A percentile compares a stretch with the other conserved stretches of the same genome.
Evolutionary conservation across 23 red algal genomes (phyloP).

Genomic region (Gracilaria caudata): DNA sequence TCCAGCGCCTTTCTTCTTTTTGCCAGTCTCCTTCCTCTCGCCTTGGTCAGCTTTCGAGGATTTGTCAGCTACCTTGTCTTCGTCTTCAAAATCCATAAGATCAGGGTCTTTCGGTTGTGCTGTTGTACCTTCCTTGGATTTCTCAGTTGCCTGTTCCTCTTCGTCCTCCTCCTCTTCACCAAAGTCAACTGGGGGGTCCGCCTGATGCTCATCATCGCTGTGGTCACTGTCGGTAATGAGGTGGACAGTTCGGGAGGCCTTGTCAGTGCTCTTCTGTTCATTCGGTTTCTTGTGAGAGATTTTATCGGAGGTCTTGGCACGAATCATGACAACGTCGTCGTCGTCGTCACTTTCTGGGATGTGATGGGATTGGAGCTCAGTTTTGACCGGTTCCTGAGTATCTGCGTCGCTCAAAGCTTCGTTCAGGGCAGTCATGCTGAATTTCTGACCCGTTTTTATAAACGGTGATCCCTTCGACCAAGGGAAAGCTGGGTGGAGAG

Average conservation of each 20-base stretch:
- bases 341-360: constrained; percentile 39
- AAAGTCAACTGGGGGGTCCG: constrained; percentile 44
- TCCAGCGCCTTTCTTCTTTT: neutral
- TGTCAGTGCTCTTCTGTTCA: neutral
- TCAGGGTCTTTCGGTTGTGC: neutral
- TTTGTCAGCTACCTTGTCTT: neutral
- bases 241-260: neutral
- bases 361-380: neutral
- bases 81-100: neutral
- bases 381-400: constrained; percentile 54
- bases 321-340: constrained; percentile 15
- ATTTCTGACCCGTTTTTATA: constrained; percentile 31
- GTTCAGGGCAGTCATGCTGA: constrained; percentile 22
- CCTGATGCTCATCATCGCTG: constrained; percentile 15
- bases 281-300: neutral
- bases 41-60: neutral
- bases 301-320: neutral
- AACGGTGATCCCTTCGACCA: neutral
- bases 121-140: neutral
- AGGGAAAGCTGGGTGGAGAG: neutral
- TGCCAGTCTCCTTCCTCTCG: neutral
- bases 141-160: neutral
- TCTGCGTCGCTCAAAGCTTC: constrained; percentile 53
- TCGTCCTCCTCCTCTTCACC: constrained; percentile 48
- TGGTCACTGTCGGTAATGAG: constrained; percentile 41